Evolutionary conservation across 2,329 filamentous ascomycete genomes (phyloP), one percentile per base, ranked within the genome.

Genomic region (Fusarium penzigii): DNA sequence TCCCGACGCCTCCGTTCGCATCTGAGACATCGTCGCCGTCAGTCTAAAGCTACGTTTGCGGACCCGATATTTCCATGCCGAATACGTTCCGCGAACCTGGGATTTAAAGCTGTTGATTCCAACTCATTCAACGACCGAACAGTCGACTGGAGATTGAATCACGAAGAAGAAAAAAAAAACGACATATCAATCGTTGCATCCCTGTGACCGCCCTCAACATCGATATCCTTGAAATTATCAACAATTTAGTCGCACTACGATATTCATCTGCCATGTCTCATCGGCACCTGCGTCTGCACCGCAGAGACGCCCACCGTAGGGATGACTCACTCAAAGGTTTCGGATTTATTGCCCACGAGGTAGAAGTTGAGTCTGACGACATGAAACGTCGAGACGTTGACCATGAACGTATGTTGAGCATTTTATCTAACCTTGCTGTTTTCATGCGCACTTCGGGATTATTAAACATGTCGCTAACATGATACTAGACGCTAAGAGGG

Each of bases 251-350:
- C 17, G 17, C 20, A 39, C n/a, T 6, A 36, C 17, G 29, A 32
- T 36, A 38, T 29, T n/a, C 36, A 42, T 41, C 49, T 57, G 68
- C 62, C n/a, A 71, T 71, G 69, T 63, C 61, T 54, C 48, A 58
- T 49, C 56, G 58, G 46, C 68, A 69, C 48, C 32, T 60, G 43
- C 66, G 63, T 49, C 56, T 65, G 40, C 69, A 68, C 46, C 64
- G 55, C 47, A 61, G 59, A 36, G 32, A 36, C 13, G 32, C 32
- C 32, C 32, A 36, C 10, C 10, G 9, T 11, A 36, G 32, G 51
- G 61, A 48, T 25, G 57, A 66, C 25, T 56, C 61, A 29, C 52
- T 71, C 25, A 59, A 68, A 44, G 64, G 63, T n/a, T 59, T 67
- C 42, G 65, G 63, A 32, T 60, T 63, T 38, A 59, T 66, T 20